phyloP scores from a whole-genome alignment of 2,329 filamentous ascomycete species.

The Aspergillus aculeatinus region DNA sequence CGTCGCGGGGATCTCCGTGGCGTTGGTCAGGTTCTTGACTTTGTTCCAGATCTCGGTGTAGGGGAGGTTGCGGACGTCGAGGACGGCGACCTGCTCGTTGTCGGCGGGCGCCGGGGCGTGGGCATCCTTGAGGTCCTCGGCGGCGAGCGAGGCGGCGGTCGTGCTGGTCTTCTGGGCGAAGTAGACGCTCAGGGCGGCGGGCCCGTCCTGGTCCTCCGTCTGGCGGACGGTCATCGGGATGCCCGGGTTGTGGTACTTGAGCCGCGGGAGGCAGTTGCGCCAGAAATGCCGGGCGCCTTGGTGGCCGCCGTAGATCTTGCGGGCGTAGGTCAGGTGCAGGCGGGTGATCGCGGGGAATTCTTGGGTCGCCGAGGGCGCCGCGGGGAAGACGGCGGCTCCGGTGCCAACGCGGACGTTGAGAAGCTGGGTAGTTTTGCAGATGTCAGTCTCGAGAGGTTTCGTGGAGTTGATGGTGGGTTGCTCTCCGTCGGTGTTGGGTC shows the following conservation, averaged over 20 bases:
- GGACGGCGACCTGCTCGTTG: slow-evolving; percentile 33
- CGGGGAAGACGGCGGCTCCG: slow-evolving; percentile 76
- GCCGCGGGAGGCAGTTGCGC: slow-evolving; percentile 73
- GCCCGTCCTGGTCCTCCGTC: slow-evolving; percentile 52
- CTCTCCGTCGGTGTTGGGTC: background rate
- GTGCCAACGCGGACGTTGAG: slow-evolving; percentile 75
- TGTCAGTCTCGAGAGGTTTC: background rate
- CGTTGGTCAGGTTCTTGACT: slow-evolving; percentile 43
- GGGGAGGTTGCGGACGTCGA: slow-evolving; percentile 42
- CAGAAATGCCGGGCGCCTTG: slow-evolving; percentile 75
- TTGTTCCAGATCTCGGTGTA: slow-evolving; percentile 45
- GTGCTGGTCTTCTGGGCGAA: slow-evolving; percentile 37
- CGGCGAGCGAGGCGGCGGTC: slow-evolving; percentile 26
- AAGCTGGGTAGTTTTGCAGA: slow-evolving; percentile 53
- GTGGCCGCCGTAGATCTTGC: slow-evolving; percentile 42
- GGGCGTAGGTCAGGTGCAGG: slow-evolving; percentile 46
- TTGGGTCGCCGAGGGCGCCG: slow-evolving; percentile 27
- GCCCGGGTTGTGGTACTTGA: slow-evolving; percentile 93
- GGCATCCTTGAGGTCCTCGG: slow-evolving; percentile 27
- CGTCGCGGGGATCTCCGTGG: slow-evolving; percentile 35
- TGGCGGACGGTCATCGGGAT: slow-evolving; percentile 80
- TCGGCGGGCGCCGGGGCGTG: slow-evolving; percentile 34
- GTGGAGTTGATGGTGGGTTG: background rate
- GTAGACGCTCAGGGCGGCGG: slow-evolving; percentile 43
- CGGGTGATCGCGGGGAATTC: slow-evolving; percentile 42